Base-by-base conservation (phyloP, 306 rosid species). In the Citrullus mucosospermus region DNA sequence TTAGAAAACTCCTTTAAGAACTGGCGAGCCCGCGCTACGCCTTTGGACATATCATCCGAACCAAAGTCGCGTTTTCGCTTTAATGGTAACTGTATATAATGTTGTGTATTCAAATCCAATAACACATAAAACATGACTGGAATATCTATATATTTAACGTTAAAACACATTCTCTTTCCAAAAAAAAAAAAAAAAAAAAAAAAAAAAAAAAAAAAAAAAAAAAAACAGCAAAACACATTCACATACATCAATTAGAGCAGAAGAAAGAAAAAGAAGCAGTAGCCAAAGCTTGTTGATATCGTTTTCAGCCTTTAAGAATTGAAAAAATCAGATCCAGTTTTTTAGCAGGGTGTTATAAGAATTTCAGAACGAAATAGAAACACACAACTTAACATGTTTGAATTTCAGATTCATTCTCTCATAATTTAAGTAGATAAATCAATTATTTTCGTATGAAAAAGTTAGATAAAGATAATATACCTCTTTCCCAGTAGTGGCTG, bases 51-150 rank as follows among this genome's bases (percentile, higher is more conserved):
- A 38, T 91, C 96, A 65, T 84, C 96, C 9, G 84, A 28, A 79
- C 91, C 92, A 73, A 76, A 80, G 48, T 78, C 97, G 82, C 93
- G 86, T 89, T 89, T 89, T 13, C 98, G 93, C 83, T 95, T 95
- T 28, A 83, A 80, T 74, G 91, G 93, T 58, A 57, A 88, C 97
- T 92, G 88, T 57, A 76, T 77, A 86, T 75, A 51, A 58, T 46
- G 46, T 14, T 15, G 30, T 22, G 16, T 36, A 22, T 20, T 34
- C n/a, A 50, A 36, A 54, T 34, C 34, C 59, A 34, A 43, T 11
- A 34, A 10, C 38, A 46, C 25, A 46, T 54, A 36, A 54, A 17
- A 57, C 50, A 30, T 75, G 39, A 57, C 8, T 22, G 34, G n/a
- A 76, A 13, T 15, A 25, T 58, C 46, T 38, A 41, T n/a, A 10